Conservation (phyloP, 2,329 filamentous ascomycete species). For the Aspergillus sp. region DNA sequence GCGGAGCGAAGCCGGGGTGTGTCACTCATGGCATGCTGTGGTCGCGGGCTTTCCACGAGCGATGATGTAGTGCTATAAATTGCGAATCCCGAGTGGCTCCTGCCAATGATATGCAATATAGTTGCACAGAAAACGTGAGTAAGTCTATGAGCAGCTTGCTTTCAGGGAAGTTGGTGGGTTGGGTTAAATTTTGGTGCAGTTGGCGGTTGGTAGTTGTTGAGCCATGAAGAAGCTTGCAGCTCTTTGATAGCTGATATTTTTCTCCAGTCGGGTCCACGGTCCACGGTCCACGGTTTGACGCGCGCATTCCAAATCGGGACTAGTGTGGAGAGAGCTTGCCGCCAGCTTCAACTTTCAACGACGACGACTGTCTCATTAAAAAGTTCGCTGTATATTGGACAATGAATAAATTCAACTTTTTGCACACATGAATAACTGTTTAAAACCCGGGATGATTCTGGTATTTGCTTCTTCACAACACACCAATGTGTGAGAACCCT, state of each 20-base stretch:
- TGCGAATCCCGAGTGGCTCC: not conserved
- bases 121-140: not conserved
- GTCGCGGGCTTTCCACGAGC: conserved; percentile 19
- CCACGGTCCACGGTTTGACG: not conserved
- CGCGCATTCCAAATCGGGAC: conserved; percentile 9
- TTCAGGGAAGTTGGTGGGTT: not conserved
- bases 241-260: conserved; percentile 1
- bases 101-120: not conserved
- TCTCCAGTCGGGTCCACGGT: not conserved
- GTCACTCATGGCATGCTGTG: conserved; percentile 72
- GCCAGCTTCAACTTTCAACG: not conserved
- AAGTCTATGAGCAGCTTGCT: not conserved
- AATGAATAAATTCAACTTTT: not conserved
- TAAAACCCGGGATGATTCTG: not conserved
- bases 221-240: not conserved
- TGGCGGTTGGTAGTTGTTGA: not conserved
- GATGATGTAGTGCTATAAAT: conserved; percentile 6
- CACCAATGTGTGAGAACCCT: not conserved
- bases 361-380: not conserved
- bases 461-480: not conserved
- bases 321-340: conserved; percentile 2
- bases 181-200: not conserved
- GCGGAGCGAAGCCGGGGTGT: conserved; percentile 81
- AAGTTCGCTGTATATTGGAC: not conserved
- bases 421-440: not conserved